Evolutionary conservation across 352 stramenopile species (phyloP).

Genomic region (Pythium aristosporum): DNA sequence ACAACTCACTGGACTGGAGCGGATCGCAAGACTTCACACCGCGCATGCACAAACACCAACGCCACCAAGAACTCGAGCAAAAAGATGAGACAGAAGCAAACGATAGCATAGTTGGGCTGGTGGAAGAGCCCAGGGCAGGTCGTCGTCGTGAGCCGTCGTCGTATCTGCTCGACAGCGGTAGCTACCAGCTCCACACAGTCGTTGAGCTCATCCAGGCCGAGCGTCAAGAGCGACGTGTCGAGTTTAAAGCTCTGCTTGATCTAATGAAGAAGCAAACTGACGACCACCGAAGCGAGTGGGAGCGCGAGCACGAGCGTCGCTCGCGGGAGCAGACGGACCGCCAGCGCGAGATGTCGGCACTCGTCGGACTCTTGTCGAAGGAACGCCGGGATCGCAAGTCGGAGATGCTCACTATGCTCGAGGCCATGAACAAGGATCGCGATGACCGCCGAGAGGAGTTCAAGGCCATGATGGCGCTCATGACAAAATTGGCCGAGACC

Average conservation of each 20-base stretch:
- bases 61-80: neutral
- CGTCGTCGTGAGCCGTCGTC: neutral
- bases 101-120: neutral
- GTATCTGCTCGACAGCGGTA: neutral
- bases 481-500: slow-evolving; percentile 7
- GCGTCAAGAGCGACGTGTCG: slow-evolving; percentile 7
- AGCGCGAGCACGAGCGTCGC: slow-evolving; percentile 15
- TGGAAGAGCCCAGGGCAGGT: neutral
- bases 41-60: slow-evolving; percentile 16
- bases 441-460: slow-evolving; percentile 16
- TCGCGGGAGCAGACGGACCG: slow-evolving; percentile 9
- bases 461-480: slow-evolving; percentile 18
- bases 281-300: slow-evolving; percentile 17
- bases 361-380: slow-evolving; percentile 7
- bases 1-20: slow-evolving; percentile 14
- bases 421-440: slow-evolving; percentile 17
- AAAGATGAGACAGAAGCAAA: slow-evolving; percentile 5
- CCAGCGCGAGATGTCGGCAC: slow-evolving; percentile 10
- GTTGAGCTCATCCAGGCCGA: slow-evolving; percentile 4
- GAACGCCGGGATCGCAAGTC: slow-evolving; percentile 18
- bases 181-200: neutral
- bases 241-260: slow-evolving; percentile 17
- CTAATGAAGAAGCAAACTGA: slow-evolving; percentile 16
- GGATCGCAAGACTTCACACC: slow-evolving; percentile 19
- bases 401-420: slow-evolving; percentile 8